Percentiles rank a stretch among this genome's conserved stretches.
phyloP scores from a whole-genome alignment of 1,139 yeast species.

The Diutina catenulata region DNA sequence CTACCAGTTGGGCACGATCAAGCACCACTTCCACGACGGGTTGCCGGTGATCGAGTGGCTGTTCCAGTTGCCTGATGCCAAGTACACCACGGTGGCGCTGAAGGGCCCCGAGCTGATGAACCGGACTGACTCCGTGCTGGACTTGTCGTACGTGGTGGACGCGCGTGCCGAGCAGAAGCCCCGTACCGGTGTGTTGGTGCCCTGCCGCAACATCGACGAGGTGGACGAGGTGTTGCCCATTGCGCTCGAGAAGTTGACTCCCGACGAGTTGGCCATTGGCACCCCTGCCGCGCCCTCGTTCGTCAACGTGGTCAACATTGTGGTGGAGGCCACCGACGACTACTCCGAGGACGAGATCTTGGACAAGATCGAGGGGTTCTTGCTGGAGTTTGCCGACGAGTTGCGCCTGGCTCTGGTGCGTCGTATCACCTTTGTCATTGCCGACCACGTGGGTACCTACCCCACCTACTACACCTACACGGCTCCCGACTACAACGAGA shows the following conservation, averaged over 20 bases:
- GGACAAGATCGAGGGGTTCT: constrained; percentile 47
- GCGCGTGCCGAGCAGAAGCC: constrained; percentile 39
- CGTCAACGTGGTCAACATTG: constrained; percentile 72
- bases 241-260: constrained; percentile 65
- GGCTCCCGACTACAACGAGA: constrained; percentile 73
- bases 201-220: constrained; percentile 79
- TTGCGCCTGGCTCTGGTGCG: constrained; percentile 64
- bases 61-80: constrained; percentile 58
- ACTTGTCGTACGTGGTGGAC: constrained; percentile 74
- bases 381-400: constrained; percentile 61
- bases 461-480: constrained; percentile 95
- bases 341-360: constrained; percentile 64
- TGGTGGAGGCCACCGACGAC: constrained; percentile 65
- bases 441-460: constrained; percentile 72
- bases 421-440: constrained; percentile 85
- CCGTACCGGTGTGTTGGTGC: constrained; percentile 81
- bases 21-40: constrained; percentile 44
- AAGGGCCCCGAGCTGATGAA: constrained; percentile 29
- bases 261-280: constrained; percentile 20
- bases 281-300: not conserved
- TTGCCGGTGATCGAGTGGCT: constrained; percentile 78
- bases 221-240: constrained; percentile 70
- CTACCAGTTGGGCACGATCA: constrained; percentile 70
- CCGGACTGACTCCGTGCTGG: constrained; percentile 88
- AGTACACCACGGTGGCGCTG: constrained; percentile 1